phyloP scores from a whole-genome alignment of 2,329 filamentous ascomycete genomes.

The Talaromyces albobiverticillius region DNA sequence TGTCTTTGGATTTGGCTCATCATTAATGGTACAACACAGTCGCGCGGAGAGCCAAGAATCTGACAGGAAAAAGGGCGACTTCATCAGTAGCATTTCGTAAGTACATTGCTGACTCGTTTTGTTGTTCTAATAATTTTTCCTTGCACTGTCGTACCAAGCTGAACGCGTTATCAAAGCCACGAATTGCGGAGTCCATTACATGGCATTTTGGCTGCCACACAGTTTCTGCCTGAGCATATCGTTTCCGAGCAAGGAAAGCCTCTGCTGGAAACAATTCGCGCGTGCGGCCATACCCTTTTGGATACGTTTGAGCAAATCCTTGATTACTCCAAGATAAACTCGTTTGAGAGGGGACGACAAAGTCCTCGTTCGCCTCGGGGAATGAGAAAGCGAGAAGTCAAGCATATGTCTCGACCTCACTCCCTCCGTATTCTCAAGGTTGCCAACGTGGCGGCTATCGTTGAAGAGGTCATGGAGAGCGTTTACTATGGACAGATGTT shows the following conservation, averaged over 20 bases:
- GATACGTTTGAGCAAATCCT: conserved; percentile 43
- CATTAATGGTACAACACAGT: conserved; percentile 36
- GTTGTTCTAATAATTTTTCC: no score
- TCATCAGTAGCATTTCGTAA: conserved; percentile 48
- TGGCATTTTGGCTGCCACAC: conserved; percentile 41
- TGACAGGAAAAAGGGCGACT: conserved; percentile 47
- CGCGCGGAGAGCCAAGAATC: conserved; percentile 16
- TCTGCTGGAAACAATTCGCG: conserved; percentile 45
- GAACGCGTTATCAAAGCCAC: no score
- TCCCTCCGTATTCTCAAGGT: conserved; percentile 14
- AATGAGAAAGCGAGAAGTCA: background rate
- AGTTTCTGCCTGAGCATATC: conserved; percentile 48
- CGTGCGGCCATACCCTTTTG: conserved; percentile 47
- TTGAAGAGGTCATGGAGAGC: conserved; percentile 51
- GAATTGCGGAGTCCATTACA: conserved; percentile 44
- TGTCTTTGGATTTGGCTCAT: conserved; percentile 42
- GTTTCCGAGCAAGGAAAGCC: conserved; percentile 34
- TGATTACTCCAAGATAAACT: conserved; percentile 47
- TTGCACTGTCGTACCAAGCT: no score
- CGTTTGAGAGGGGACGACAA: conserved; percentile 26
- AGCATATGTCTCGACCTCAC: background rate
- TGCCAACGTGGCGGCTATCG: conserved; percentile 37
- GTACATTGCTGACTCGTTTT: no score
- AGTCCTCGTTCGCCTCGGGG: background rate
- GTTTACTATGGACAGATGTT: conserved; percentile 43